phyloP scores from a whole-genome alignment of 495 filamentous ascomycete species.

The Podospora anserina region DNA sequence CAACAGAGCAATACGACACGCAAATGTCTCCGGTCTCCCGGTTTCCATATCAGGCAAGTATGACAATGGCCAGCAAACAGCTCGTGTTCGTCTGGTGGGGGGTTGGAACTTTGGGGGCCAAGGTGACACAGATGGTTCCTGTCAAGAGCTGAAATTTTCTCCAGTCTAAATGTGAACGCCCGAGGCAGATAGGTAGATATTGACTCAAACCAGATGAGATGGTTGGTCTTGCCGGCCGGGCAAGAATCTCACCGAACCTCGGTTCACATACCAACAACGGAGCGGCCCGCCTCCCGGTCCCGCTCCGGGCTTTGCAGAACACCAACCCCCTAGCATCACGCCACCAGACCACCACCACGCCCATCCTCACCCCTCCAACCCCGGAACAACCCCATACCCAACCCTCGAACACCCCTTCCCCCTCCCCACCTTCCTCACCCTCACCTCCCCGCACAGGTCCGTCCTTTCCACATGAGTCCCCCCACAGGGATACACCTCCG shows the following conservation, averaged over 20 bases:
- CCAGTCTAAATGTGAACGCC: not conserved
- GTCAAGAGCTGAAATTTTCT: not conserved
- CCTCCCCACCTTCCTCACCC: conserved; percentile 59
- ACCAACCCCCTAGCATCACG: not conserved
- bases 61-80: not conserved
- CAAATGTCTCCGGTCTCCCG: not conserved
- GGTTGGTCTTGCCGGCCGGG: not conserved
- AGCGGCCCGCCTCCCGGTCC: not conserved
- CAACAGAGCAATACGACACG: not conserved
- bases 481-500: conserved; percentile 61
- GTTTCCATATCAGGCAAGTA: not conserved
- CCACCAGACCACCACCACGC: not conserved
- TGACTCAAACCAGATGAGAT: too few relatives aligned
- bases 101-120: not conserved
- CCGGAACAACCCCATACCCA: conserved; percentile 38
- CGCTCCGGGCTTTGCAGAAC: not conserved
- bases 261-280: not conserved
- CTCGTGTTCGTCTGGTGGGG: not conserved
- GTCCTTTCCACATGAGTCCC: conserved; percentile 61
- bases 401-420: conserved; percentile 55
- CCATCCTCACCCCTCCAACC: not conserved
- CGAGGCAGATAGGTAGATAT: too few relatives aligned
- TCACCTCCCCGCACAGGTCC: conserved; percentile 48
- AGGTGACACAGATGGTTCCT: not conserved
- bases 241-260: not conserved